These are phyloP conservation scores for Podaxis sp. DNA, from an alignment of 768 basidiomycete genomes.

Conservation along the genomic window DNA sequence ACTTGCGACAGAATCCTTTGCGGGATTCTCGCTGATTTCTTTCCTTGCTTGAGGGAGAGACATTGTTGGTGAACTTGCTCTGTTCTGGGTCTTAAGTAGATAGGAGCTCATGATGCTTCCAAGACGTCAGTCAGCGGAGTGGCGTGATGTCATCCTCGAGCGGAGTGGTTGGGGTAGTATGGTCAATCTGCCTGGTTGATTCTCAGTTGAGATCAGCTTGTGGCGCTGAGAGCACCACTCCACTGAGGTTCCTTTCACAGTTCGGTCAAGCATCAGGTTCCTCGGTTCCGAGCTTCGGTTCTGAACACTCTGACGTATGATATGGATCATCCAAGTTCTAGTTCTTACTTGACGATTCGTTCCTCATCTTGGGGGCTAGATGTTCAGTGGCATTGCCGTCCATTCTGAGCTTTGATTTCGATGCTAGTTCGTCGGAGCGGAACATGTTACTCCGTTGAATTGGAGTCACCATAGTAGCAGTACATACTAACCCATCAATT, in stretches of 20 bases:
- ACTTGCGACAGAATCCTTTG: slow-evolving; percentile 54
- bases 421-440: neutral
- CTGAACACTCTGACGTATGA: no score
- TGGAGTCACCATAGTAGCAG: neutral
- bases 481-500: neutral
- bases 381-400: no score
- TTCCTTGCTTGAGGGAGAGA: slow-evolving; percentile 60
- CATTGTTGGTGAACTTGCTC: slow-evolving; percentile 34
- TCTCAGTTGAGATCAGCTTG: no score
- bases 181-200: no score
- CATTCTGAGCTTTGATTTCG: neutral
- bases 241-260: no score
- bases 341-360: no score
- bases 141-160: slow-evolving; percentile 1
- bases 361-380: no score
- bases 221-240: no score
- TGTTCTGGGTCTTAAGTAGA: neutral
- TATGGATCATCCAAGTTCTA: no score
- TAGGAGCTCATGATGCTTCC: neutral
- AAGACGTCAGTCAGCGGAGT: neutral
- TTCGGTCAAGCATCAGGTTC: no score
- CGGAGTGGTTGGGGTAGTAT: no score
- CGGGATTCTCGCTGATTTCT: slow-evolving; percentile 58
- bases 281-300: no score
- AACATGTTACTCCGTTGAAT: neutral